Percentiles rank a stretch among this genome's conserved stretches.
These are phyloP conservation scores for Yamadazyma aaseri DNA, from an alignment of 1,139 yeast species.

Conservation along the genomic window DNA sequence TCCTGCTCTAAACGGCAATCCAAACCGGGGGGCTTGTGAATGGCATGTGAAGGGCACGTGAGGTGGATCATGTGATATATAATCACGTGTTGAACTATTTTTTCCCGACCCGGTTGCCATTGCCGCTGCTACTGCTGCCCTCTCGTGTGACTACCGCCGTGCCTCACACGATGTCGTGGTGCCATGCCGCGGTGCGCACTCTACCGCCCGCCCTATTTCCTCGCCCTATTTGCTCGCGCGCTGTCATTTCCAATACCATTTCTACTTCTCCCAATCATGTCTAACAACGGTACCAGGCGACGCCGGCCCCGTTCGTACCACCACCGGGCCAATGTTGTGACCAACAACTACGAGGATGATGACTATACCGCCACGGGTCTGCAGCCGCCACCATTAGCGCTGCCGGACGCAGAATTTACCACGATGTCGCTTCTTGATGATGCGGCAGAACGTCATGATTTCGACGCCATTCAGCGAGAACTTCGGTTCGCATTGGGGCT, in stretches of 20 bases:
- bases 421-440: slow-evolving; percentile 17
- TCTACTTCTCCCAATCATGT: not conserved
- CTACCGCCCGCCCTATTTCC: too few relatives aligned
- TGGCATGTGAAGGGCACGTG: too few relatives aligned
- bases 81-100: too few relatives aligned
- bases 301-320: slow-evolving; percentile 6
- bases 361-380: not conserved
- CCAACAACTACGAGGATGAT: slow-evolving; percentile 1
- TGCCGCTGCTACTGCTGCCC: too few relatives aligned
- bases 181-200: too few relatives aligned
- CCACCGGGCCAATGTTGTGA: not conserved
- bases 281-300: slow-evolving; percentile 1
- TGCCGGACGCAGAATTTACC: not conserved
- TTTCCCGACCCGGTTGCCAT: too few relatives aligned
- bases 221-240: too few relatives aligned
- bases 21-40: too few relatives aligned
- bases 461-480: slow-evolving; percentile 38
- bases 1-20: too few relatives aligned
- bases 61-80: too few relatives aligned
- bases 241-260: not conserved
- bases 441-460: slow-evolving; percentile 30
- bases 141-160: too few relatives aligned
- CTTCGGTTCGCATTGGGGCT: slow-evolving; percentile 39
- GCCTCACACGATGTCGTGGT: too few relatives aligned
- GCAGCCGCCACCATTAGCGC: not conserved